Evolutionary conservation across 2,329 filamentous ascomycete genomes (phyloP), one percentile per base, ranked within the genome.

Genomic region (Sporothrix brunneoviolacea): DNA sequence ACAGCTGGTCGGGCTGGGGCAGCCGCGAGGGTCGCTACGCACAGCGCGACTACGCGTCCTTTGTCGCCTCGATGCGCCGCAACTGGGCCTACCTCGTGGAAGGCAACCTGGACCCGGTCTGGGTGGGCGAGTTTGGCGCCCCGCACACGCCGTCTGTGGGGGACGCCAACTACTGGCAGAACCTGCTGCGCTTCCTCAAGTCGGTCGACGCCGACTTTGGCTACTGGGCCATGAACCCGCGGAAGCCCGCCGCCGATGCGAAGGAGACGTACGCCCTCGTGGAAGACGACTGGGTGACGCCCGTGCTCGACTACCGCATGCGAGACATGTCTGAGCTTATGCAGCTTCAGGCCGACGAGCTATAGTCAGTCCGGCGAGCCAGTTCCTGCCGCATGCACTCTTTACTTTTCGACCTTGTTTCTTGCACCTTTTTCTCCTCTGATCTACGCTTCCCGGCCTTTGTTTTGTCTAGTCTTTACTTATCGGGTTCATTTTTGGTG

Each of bases 1-100:
- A 86, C 62, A 70, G 73, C 28, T 86, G 83, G 83, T 84, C 80
- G 15, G 83, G 83, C 50, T 86, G 83, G 83, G 81, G 82, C 33
- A 79, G 74, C 57, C 62, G 71, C 54, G 75, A 72, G 27, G 79
- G 80, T 3, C 75, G 80, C 4, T 86, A 82, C 62, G 70, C 76
- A 8, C 76, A 77, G 63, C 75, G 82, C 6, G 68, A 68, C 27
- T 86, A 85, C 62, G 67, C 70, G 10, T 80, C 78, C n/a, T 86
- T 86, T 60, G 76, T 73, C 22, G 63, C 70, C 48, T 71, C 80
- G 46, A 85, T 86, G 82, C 70, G 74, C 22, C 63, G 71, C 54
- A 84, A 84, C 63, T 86, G 83, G 83, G 82, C 69, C 3, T 86
- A 82, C 59, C 71, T 86, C 19, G 65, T 86, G 13, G 72, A 76